Base-by-base conservation (phyloP, 352 stramenopile species). In the Thalassiosira livingstoniorum region DNA sequence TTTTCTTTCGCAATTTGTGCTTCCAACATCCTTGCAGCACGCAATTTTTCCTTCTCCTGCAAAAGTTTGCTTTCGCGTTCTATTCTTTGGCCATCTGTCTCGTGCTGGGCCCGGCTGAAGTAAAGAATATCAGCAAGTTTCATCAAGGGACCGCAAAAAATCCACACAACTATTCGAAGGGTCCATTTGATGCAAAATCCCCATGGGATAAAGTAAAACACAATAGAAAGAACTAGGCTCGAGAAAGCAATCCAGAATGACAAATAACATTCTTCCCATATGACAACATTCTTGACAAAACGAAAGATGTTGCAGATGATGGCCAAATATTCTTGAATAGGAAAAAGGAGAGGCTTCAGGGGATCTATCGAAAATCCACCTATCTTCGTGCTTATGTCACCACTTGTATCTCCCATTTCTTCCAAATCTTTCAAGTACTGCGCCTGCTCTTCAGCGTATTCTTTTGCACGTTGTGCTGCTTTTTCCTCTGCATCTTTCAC, bases 141-240 rank as follows among this genome's bases (percentile, higher is more conserved):
- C 90, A 94, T 94, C 86, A 82, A 92, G 31, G 90, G 90, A 13
- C 89, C 89, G 80, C 90, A 89, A 2, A 87, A 35, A 15, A 78
- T 53, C 82, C 83, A 91, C 13, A 88, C 87, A 68, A 88, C 29
- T 51, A 92, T 73, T 51, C 89, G 63, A n/a, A 84, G 63, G 25
- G 66, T 80, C 89, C 89, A 94, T 69, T 78, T 80, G 2, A 91
- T 70, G 35, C 89, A 57, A 42, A 83, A 90, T 42, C 69, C 69
- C 89, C 87, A 94, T 23, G 89, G 89, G 58, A 92, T 47, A 58
- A 92, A 93, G 29, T 90, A 62, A 29, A 77, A 87, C 13, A 87
- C 37, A 25, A 90, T 62, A 29, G 82, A 67, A 21, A 91, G 34
- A 34, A 87, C 29, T 13, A 90, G 75, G 74, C 77, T 88, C 2